These are phyloP conservation scores for Cercospora beticola DNA, from an alignment of 2,329 filamentous ascomycete species.

Conservation along the genomic window DNA sequence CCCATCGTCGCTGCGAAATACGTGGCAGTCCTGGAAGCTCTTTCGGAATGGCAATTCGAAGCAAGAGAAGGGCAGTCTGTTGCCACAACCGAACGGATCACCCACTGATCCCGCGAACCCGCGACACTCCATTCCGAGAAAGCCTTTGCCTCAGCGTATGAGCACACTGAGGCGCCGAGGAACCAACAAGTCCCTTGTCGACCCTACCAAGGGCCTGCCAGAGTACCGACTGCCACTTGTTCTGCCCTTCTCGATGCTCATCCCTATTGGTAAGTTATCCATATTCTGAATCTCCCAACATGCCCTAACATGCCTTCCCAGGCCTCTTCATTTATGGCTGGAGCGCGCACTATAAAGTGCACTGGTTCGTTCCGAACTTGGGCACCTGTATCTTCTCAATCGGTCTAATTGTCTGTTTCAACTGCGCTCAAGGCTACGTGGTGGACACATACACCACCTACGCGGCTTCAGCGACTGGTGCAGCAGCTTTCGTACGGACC, in stretches of 20 bases:
- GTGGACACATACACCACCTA: constrained; percentile 51
- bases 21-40: constrained; percentile 16
- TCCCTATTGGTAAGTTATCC: constrained; percentile 20
- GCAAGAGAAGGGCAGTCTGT: constrained; percentile 15
- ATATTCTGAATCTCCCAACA: neutral
- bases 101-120: neutral
- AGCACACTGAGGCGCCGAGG: constrained; percentile 8
- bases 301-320: neutral
- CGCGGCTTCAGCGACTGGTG: constrained; percentile 50
- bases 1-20: constrained; percentile 21
- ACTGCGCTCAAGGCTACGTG: constrained; percentile 39
- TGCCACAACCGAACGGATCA: constrained; percentile 2
- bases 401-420: constrained; percentile 28
- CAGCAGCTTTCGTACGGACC: constrained; percentile 47
- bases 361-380: constrained; percentile 32
- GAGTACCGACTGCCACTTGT: constrained; percentile 51
- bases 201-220: constrained; percentile 37
- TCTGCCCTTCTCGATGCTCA: constrained; percentile 43
- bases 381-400: constrained; percentile 27
- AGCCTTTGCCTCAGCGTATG: constrained; percentile 14
- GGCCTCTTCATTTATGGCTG: constrained; percentile 32
- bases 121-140: constrained; percentile 16
- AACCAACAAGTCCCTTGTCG: constrained; percentile 14
- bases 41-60: constrained; percentile 6
- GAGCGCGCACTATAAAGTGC: constrained; percentile 24